Conservation (phyloP, 2,329 filamentous ascomycete genomes). For the Ramularia endophylla region DNA sequence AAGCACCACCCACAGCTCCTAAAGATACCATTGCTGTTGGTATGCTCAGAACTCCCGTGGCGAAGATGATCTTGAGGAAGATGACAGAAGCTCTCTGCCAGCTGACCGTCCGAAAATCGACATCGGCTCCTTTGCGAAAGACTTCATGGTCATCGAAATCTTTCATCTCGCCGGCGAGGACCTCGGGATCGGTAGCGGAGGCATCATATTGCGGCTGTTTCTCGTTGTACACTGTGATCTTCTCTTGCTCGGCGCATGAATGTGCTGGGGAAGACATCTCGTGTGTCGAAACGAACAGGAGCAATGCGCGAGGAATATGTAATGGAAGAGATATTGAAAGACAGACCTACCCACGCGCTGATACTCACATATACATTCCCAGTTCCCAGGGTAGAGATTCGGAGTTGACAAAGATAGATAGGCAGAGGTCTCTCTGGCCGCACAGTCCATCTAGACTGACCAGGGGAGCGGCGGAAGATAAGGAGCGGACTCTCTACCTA, state of each 20-base stretch:
- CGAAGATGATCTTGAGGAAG: constrained; percentile 49
- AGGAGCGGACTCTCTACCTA: too few species aligned
- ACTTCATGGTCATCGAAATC: constrained; percentile 41
- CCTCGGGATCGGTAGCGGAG: constrained; percentile 17
- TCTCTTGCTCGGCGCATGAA: neutral
- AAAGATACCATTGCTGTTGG: constrained; percentile 44
- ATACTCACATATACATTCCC: too few species aligned
- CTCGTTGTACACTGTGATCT: neutral
- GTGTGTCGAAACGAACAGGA: neutral
- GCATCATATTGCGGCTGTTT: neutral
- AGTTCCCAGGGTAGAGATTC: neutral
- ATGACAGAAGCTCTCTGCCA: constrained; percentile 50
- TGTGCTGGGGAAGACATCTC: neutral
- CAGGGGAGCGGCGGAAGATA: neutral
- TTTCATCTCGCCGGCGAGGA: constrained; percentile 18
- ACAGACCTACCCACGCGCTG: neutral
- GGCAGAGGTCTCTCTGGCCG: neutral
- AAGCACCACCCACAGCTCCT: constrained; percentile 43
- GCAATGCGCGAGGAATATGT: neutral
- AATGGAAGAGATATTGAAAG: neutral
- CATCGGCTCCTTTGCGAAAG: constrained; percentile 45
- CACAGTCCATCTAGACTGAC: neutral
- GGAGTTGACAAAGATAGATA: neutral
- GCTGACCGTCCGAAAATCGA: constrained; percentile 49
- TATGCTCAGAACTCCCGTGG: constrained; percentile 47